Base-by-base conservation (phyloP, 2,329 filamentous ascomycete genomes). In the Colletotrichum orchidophilum region DNA sequence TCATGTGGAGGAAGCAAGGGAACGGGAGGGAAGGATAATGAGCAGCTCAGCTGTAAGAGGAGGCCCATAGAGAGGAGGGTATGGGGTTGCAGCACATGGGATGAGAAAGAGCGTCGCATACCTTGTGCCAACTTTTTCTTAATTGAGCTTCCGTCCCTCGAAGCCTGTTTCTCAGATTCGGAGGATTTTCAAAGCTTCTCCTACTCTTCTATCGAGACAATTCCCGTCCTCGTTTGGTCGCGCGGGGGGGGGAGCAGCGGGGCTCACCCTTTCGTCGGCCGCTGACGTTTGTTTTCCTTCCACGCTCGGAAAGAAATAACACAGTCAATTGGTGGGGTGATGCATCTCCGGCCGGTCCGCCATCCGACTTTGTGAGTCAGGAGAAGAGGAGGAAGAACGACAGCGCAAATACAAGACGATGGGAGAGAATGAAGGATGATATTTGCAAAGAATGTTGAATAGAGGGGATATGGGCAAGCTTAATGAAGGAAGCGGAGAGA, bases 321-420 rank as follows among this genome's bases (percentile, higher is more conserved):
- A 49, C 49, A 33, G 49, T 58, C 57, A 67, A 39, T 46, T 50
- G 26, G 13, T 21, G 57, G 42, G 26, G 46, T 13, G 27, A 42
- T 58, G 63, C 57, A 50, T 70, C 26, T 61, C 68, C 50, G 21
- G n/a, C 49, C 33, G 46, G 39, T n/a, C 42, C 29, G 49, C 62
- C 49, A n/a, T 66, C 63, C 57, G 21, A 62, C 29, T 70, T 49
- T 62, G 42, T 21, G 27, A 42, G 39, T 42, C 29, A 35, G 46
- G 13, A 61, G 27, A 54, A 35, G 31, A 39, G 21, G 42, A 63
- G 39, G 24, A 6, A 29, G 3, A 39, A 26, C 15, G 12, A 24
- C 24, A 24, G 35, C n/a, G 52, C 21, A 52, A 62, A 24, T 49
- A 67, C 39, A 46, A 42, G 61, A 26, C 50, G 63, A 29, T 13